Conservation (phyloP, 441 rosid species). For the Mallotus repandus region DNA sequence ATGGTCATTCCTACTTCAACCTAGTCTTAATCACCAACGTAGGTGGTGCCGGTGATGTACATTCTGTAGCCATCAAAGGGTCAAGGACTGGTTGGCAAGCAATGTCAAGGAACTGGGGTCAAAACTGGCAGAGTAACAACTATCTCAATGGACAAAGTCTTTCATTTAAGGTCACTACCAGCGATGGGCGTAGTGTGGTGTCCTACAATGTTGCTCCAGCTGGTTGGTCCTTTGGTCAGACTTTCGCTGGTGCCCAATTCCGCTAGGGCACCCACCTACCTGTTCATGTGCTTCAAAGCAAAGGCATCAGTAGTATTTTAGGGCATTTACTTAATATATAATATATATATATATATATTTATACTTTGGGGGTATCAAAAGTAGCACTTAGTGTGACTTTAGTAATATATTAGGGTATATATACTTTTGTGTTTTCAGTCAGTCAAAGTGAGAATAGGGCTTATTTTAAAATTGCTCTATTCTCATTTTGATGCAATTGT, state of each 20-base stretch:
- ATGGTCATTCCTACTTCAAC: slow-evolving; percentile 57
- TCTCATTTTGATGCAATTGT: slow-evolving; percentile 23
- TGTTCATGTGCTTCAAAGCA: background rate
- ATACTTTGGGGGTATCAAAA: background rate
- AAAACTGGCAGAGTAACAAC: slow-evolving; percentile 58
- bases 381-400: slow-evolving; percentile 11
- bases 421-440: background rate
- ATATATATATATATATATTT: too few relatives aligned
- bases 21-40: slow-evolving; percentile 54
- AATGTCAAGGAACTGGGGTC: slow-evolving; percentile 64
- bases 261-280: slow-evolving; percentile 30
- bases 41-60: slow-evolving; percentile 57
- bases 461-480: slow-evolving; percentile 36
- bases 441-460: slow-evolving; percentile 32
- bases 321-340: background rate
- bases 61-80: slow-evolving; percentile 43
- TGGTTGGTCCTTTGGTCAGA: slow-evolving; percentile 64
- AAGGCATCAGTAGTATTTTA: background rate
- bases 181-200: slow-evolving; percentile 41
- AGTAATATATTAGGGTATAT: slow-evolving; percentile 11
- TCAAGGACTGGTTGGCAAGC: slow-evolving; percentile 47
- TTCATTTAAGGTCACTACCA: slow-evolving; percentile 50
- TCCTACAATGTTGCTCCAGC: slow-evolving; percentile 47
- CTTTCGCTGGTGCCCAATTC: slow-evolving; percentile 76
- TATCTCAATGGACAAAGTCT: slow-evolving; percentile 51